phyloP scores from a whole-genome alignment of 2,329 filamentous ascomycete species.

The Neocucurbitaria cava region DNA sequence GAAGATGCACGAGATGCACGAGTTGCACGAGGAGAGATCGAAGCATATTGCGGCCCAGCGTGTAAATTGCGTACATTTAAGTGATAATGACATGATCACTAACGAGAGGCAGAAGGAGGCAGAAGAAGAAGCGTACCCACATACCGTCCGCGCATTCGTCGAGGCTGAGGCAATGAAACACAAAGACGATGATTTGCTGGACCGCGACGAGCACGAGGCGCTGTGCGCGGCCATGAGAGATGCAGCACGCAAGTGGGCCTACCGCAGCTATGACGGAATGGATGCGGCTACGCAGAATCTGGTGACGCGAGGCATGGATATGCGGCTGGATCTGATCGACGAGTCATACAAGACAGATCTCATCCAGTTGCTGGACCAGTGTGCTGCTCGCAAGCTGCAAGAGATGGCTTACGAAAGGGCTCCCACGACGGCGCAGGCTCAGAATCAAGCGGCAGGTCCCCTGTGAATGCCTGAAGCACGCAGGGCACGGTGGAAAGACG shows the following conservation, averaged over 20 bases:
- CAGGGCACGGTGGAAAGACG: not conserved
- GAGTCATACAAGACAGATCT: constrained; percentile 11
- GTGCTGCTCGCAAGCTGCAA: not conserved
- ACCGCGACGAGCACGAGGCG: constrained; percentile 20
- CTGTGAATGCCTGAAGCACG: not conserved
- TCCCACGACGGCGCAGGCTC: not conserved
- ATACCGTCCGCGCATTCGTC: constrained; percentile 13
- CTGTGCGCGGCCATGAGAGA: constrained; percentile 12
- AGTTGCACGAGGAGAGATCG: not conserved
- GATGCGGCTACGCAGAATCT: not conserved
- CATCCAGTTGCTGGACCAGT: constrained; percentile 2
- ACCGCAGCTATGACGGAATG: constrained; percentile 6
- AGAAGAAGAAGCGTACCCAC: not conserved
- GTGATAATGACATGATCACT: not conserved
- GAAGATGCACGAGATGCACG: constrained; percentile 2
- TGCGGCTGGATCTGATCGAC: constrained; percentile 22
- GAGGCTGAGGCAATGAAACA: constrained; percentile 5
- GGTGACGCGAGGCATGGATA: constrained; percentile 15
- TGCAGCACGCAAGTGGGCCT: constrained; percentile 21
- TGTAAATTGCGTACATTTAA: constrained; percentile 1
- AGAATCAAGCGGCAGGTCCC: not conserved
- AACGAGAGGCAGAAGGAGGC: not conserved
- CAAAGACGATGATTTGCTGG: constrained; percentile 1
- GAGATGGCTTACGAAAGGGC: not conserved
- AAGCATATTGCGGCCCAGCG: not conserved